These are phyloP conservation scores for Desmodesmus armatus DNA, from an alignment of 139 green algal genomes.

Conservation along the genomic window DNA sequence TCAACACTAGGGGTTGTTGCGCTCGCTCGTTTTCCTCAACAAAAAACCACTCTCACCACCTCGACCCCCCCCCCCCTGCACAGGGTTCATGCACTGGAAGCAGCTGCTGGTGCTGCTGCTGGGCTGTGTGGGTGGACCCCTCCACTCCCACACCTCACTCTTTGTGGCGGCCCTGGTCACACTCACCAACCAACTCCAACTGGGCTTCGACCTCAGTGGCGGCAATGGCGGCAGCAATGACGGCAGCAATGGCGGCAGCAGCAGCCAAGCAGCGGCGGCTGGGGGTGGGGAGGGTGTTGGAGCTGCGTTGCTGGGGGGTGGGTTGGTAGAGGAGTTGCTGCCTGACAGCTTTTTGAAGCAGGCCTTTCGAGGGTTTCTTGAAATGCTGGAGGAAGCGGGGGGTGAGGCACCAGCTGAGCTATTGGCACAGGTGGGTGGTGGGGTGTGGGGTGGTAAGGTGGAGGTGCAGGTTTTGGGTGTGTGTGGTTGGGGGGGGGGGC, in stretches of 20 bases:
- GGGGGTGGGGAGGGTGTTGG: background rate
- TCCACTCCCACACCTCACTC: slow-evolving; percentile 45
- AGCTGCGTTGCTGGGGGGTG: slow-evolving; percentile 41
- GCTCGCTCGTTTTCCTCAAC: too few species aligned
- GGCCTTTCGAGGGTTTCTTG: slow-evolving; percentile 62
- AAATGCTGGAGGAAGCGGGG: slow-evolving; percentile 58
- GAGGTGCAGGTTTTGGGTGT: background rate
- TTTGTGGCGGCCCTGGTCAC: slow-evolving; percentile 48
- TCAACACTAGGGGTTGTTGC: too few species aligned
- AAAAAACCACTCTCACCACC: too few species aligned
- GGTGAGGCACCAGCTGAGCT: background rate
- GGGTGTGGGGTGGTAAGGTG: background rate
- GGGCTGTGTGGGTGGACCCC: slow-evolving; percentile 63
- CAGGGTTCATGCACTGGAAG: slow-evolving; percentile 83
- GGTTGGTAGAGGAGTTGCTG: slow-evolving; percentile 71
- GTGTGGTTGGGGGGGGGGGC: background rate
- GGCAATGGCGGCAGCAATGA: background rate
- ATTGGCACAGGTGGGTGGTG: slow-evolving; percentile 23
- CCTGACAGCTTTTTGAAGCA: slow-evolving; percentile 69
- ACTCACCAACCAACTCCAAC: slow-evolving; percentile 64
- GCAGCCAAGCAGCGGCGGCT: background rate
- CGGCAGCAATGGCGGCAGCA: background rate
- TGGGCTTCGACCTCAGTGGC: slow-evolving; percentile 13
- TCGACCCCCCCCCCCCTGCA: too few species aligned
- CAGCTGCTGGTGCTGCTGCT: slow-evolving; percentile 77